Conservation (phyloP, 139 green algal species). For the Tetradesmus lagerheimii region DNA sequence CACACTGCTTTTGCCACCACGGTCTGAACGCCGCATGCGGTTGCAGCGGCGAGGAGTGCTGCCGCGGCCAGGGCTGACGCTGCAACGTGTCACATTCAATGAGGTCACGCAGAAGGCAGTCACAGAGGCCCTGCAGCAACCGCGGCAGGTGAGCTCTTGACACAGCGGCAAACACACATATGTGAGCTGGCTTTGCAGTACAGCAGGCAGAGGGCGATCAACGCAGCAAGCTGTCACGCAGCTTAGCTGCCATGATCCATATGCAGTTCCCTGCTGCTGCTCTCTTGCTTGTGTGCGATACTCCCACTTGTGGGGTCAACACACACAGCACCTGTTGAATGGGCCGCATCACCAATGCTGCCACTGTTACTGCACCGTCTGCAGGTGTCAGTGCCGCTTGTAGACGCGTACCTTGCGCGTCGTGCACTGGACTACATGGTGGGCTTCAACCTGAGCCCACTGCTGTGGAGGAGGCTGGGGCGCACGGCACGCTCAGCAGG, state of each 20-base stretch:
- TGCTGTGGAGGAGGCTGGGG: conserved; percentile 93
- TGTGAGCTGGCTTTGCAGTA: too few relatives aligned
- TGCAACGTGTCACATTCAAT: conserved; percentile 85
- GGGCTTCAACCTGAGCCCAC: conserved; percentile 88
- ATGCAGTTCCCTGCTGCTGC: too few relatives aligned
- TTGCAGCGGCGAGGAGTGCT: conserved; percentile 32
- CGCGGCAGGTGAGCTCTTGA: conserved; percentile 62
- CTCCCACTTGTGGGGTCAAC: too few relatives aligned
- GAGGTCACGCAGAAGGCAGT: conserved; percentile 88
- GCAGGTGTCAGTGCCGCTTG: conserved; percentile 71
- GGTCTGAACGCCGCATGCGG: too few relatives aligned
- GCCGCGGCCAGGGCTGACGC: neutral
- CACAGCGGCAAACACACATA: neutral
- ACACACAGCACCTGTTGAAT: too few relatives aligned
- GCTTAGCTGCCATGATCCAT: too few relatives aligned
- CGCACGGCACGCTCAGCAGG: conserved; percentile 75
- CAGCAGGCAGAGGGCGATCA: too few relatives aligned
- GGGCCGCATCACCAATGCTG: neutral
- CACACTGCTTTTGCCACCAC: neutral
- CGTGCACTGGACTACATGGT: conserved; percentile 94
- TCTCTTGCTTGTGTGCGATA: too few relatives aligned
- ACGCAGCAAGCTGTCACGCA: too few relatives aligned
- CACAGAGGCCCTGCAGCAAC: conserved; percentile 70
- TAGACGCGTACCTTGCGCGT: conserved; percentile 93
- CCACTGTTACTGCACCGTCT: neutral